A percentile compares a stretch with the other conserved stretches of the same genome.
Conservation (phyloP, 140 eudicot genomes). For the Ambrosia hybrid region DNA sequence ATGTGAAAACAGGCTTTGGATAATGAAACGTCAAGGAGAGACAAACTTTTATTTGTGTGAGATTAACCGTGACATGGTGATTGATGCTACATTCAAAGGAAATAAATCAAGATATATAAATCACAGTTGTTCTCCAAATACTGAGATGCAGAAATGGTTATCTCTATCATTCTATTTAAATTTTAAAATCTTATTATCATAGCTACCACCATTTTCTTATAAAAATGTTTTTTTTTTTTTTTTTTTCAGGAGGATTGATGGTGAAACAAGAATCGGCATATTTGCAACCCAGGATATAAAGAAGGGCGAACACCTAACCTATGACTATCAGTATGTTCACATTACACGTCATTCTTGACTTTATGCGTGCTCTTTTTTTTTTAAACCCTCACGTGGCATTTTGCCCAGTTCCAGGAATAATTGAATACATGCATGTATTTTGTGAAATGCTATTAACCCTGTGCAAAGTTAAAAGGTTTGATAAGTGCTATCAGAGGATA, state of each 20-base stretch:
- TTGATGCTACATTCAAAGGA: constrained; percentile 97
- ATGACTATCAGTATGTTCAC: constrained; percentile 88
- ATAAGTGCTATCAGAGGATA: too few species aligned
- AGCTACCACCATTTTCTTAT: constrained; percentile 15
- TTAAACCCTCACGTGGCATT: constrained; percentile 10
- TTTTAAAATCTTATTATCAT: background rate
- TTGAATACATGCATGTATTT: background rate
- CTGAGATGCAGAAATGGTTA: constrained; percentile 99
- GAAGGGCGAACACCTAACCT: constrained; percentile 88
- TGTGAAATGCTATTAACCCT: background rate
- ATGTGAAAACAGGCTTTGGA: constrained; percentile 95
- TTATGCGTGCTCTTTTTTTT: constrained; percentile 12
- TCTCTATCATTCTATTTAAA: constrained; percentile 20
- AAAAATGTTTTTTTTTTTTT: too few species aligned
- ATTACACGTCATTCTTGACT: constrained; percentile 9
- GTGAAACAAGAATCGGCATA: constrained; percentile 97
- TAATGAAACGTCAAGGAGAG: constrained; percentile 85
- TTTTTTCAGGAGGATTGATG: constrained; percentile 73
- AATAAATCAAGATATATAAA: constrained; percentile 95
- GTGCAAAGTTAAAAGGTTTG: background rate
- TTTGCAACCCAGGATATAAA: constrained; percentile 86
- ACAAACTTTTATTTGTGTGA: constrained; percentile 94
- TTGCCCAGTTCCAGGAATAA: background rate
- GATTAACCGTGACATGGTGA: constrained; percentile 97
- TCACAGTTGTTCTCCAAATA: constrained; percentile 95